Evolutionary conservation across 495 filamentous ascomycete genomes (phyloP).

Genomic region (Penicillium subrubescens): DNA sequence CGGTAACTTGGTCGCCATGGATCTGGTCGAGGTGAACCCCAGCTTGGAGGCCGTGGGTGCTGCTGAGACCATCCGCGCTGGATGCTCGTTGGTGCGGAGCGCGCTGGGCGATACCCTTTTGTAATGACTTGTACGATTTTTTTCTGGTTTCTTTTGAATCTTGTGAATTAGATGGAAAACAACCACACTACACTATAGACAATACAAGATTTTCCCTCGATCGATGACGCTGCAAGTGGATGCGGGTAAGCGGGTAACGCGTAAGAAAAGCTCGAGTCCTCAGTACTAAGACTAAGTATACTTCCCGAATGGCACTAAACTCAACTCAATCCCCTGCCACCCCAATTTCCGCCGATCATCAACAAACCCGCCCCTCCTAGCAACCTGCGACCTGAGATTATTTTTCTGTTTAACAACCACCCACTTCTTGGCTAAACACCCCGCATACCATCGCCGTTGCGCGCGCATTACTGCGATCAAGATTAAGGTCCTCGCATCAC

Average conservation of each 20-base stretch:
- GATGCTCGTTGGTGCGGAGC: constrained; percentile 88
- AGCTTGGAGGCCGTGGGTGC: constrained; percentile 76
- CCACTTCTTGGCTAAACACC: neutral
- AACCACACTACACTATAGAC: neutral
- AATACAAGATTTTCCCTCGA: neutral
- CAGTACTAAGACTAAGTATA: constrained; percentile 1
- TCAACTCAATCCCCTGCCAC: constrained; percentile 33
- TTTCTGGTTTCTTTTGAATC: neutral
- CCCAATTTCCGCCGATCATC: constrained; percentile 29
- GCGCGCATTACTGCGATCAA: neutral
- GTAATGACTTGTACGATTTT: constrained; percentile 39
- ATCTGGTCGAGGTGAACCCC: constrained; percentile 96
- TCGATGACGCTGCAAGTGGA: constrained; percentile 3
- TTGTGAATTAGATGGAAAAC: neutral
- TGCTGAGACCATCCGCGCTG: constrained; percentile 84
- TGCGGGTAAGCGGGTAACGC: constrained; percentile 1
- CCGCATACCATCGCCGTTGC: neutral
- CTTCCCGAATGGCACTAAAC: constrained; percentile 1
- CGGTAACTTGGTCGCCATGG: constrained; percentile 86
- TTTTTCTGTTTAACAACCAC: constrained; percentile 1
- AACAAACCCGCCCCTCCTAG: constrained; percentile 18
- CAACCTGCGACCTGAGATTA: neutral
- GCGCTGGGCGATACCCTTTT: constrained; percentile 88
- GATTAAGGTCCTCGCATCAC: neutral
- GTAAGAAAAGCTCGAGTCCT: neutral